These are phyloP conservation scores for Hydnomerulius pinastri DNA, from an alignment of 768 basidiomycete species.

Conservation along the genomic window DNA sequence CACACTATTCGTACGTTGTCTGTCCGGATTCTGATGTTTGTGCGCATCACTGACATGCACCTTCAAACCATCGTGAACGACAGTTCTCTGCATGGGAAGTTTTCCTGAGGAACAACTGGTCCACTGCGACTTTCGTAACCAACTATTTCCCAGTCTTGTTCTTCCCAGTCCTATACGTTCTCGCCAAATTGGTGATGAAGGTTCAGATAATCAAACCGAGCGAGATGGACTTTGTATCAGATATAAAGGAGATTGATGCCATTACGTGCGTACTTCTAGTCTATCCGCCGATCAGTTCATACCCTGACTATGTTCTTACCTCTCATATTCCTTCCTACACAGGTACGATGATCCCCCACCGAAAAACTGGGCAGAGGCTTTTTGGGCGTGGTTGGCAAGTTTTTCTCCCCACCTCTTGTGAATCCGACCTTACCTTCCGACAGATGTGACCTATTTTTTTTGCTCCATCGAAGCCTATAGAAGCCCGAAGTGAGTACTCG, in stretches of 20 bases:
- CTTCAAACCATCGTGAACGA: neutral
- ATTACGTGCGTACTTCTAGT: slow-evolving; percentile 14
- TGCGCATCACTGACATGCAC: too few relatives aligned
- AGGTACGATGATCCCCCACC: slow-evolving; percentile 22
- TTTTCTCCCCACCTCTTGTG: neutral
- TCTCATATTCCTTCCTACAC: neutral
- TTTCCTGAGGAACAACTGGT: slow-evolving; percentile 38
- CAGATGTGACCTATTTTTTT: slow-evolving; percentile 20
- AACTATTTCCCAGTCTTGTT: slow-evolving; percentile 40
- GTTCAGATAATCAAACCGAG: slow-evolving; percentile 10
- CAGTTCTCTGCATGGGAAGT: slow-evolving; percentile 40
- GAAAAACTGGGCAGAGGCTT: slow-evolving; percentile 17
- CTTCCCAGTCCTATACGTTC: slow-evolving; percentile 47
- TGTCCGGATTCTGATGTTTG: neutral
- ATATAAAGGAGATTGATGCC: slow-evolving; percentile 16
- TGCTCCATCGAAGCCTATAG: too few relatives aligned
- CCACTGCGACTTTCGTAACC: slow-evolving; percentile 37
- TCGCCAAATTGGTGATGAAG: slow-evolving; percentile 17
- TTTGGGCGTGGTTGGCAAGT: slow-evolving; percentile 24
- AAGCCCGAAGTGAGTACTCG: too few relatives aligned
- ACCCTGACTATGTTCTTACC: neutral
- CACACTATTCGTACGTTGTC: slow-evolving; percentile 36
- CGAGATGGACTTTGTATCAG: slow-evolving; percentile 24
- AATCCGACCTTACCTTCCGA: neutral
- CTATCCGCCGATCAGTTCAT: neutral